Evolutionary conservation across 176 grass and related monocot species (phyloP).

Genomic region (Musa troglodytarum): DNA sequence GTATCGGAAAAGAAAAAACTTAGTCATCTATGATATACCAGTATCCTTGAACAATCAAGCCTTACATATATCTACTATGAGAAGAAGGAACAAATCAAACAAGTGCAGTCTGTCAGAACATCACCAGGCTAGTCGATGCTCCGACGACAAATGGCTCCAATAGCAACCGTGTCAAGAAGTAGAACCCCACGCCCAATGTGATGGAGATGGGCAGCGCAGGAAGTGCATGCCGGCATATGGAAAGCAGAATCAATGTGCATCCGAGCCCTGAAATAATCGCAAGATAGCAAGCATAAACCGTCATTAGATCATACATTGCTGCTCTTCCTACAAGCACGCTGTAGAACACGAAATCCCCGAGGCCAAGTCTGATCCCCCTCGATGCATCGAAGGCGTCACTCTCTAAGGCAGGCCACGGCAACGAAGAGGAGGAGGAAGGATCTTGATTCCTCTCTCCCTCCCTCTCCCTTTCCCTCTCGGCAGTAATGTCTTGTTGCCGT

Average conservation of each 20-base stretch:
- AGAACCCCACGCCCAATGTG: conserved; percentile 67
- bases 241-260: conserved; percentile 93
- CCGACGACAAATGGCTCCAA: conserved; percentile 95
- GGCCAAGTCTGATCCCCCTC: conserved; percentile 82
- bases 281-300: conserved; percentile 97
- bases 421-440: conserved; percentile 9
- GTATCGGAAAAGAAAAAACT: background rate
- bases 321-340: conserved; percentile 94
- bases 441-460: conserved; percentile 2
- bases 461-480: conserved; percentile 2
- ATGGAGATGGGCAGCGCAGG: conserved; percentile 93
- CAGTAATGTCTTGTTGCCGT: conserved; percentile 19
- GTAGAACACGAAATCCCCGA: conserved; percentile 96
- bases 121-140: conserved; percentile 72
- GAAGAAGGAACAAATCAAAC: background rate
- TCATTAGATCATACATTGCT: conserved; percentile 98
- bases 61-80: conserved; percentile 5
- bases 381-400: conserved; percentile 63
- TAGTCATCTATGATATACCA: background rate
- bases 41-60: background rate
- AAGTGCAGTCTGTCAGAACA: conserved; percentile 42
- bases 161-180: conserved; percentile 89
- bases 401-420: conserved; percentile 27
- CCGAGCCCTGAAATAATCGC: conserved; percentile 91
- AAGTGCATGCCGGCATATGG: conserved; percentile 65